phyloP scores from a whole-genome alignment of 257 asterid species.

The Solanum arcanum region DNA sequence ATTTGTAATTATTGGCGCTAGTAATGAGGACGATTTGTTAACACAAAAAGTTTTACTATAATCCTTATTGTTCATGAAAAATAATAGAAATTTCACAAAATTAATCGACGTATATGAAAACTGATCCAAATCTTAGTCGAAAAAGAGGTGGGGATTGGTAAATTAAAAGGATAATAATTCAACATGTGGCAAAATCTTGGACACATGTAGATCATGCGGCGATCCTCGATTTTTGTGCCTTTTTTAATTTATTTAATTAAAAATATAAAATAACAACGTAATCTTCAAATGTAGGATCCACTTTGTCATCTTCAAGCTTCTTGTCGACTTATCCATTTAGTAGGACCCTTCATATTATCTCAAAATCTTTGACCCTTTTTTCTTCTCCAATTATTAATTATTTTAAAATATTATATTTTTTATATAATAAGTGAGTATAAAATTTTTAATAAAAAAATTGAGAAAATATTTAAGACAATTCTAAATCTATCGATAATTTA shows the following conservation, averaged over 20 bases:
- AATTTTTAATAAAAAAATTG: too few relatives aligned
- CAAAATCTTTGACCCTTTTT: background rate
- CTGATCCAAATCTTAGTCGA: too few relatives aligned
- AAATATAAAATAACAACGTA: background rate
- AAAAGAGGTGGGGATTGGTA: background rate
- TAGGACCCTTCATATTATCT: background rate
- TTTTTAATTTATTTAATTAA: too few relatives aligned
- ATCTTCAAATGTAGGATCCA: background rate
- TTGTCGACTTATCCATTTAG: background rate
- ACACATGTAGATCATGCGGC: background rate
- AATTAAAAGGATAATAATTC: background rate
- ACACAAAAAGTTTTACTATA: too few relatives aligned
- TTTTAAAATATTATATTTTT: too few relatives aligned
- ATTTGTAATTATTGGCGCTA: too few relatives aligned
- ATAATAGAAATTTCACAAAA: too few relatives aligned
- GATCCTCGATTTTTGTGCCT: background rate
- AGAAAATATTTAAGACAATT: rapidly evolving
- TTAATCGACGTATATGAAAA: rapidly evolving
- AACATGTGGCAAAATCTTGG: conserved; percentile 2
- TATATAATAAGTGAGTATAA: too few relatives aligned
- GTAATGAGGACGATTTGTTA: too few relatives aligned
- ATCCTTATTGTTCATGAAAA: too few relatives aligned
- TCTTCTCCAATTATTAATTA: too few relatives aligned
- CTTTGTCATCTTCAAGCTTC: background rate
- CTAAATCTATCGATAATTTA: too few relatives aligned